A percentile compares a stretch with the other conserved stretches of the same genome.
Conservation (phyloP, 306 rosid species). For the Pueraria montana region DNA sequence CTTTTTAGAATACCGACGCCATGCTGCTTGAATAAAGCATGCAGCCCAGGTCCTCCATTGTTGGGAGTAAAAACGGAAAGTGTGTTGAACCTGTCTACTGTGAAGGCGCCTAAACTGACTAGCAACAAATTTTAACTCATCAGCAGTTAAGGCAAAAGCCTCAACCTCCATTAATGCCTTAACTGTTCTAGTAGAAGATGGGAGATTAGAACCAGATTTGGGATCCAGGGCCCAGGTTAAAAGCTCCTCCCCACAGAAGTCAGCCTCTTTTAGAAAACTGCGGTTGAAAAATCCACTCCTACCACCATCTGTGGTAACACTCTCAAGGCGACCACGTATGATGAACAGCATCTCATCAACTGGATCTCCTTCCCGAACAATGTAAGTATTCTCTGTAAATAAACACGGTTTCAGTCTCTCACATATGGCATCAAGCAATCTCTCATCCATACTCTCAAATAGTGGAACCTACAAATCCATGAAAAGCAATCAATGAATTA, state of each 20-base stretch:
- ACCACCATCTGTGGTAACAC: constrained; percentile 97
- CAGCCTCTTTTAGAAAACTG: constrained; percentile 80
- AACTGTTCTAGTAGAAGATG: constrained; percentile 91
- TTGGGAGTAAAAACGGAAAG: constrained; percentile 96
- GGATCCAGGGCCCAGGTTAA: constrained; percentile 99
- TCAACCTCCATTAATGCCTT: constrained; percentile 91
- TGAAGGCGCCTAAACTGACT: constrained; percentile 98
- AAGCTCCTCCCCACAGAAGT: constrained; percentile 98
- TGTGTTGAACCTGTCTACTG: constrained; percentile 98
- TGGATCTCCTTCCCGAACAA: constrained; percentile 97
- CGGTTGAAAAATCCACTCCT: constrained; percentile 97
- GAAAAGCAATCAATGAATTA: constrained; percentile 45
- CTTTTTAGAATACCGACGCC: constrained; percentile 94
- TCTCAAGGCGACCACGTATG: constrained; percentile 98
- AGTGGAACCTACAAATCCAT: constrained; percentile 82
- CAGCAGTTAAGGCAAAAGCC: constrained; percentile 90
- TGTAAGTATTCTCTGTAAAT: constrained; percentile 86
- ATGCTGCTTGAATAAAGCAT: constrained; percentile 98
- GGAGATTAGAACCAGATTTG: constrained; percentile 94
- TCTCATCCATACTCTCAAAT: constrained; percentile 96
- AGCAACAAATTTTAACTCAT: constrained; percentile 95
- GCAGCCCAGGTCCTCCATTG: constrained; percentile 99
- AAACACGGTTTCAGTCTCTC: constrained; percentile 93
- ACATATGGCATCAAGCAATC: constrained; percentile 96
- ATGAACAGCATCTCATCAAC: constrained; percentile 99